These are phyloP conservation scores for Chytriomyces sp. DNA, from an alignment of 192 early-diverging fungal species.

Conservation along the genomic window DNA sequence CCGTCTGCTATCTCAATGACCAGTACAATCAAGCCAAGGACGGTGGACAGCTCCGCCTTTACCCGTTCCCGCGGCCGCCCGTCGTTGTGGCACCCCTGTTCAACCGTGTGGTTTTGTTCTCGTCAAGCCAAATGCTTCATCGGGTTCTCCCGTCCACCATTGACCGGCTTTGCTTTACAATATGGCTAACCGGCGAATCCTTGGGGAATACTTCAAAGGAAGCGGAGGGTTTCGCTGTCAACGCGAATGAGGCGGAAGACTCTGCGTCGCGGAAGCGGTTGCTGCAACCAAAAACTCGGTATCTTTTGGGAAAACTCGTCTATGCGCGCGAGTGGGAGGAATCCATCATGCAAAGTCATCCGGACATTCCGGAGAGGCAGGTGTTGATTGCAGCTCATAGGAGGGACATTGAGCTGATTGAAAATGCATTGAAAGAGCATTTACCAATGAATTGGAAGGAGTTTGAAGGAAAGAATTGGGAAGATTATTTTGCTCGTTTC, in stretches of 20 bases:
- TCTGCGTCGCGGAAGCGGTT: not conserved
- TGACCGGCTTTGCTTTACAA: slow-evolving; percentile 17
- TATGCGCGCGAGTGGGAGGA: slow-evolving; percentile 6
- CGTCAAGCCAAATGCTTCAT: not conserved
- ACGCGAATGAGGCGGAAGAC: not conserved
- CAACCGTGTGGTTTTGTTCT: slow-evolving; percentile 5
- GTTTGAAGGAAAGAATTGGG: not conserved
- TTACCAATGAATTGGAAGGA: not conserved
- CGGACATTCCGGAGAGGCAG: not conserved
- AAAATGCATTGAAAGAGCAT: not conserved
- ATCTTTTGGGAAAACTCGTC: not conserved
- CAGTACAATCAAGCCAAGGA: not conserved
- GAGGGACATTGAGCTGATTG: not conserved
- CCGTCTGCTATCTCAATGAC: slow-evolving; percentile 10
- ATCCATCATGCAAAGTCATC: not conserved
- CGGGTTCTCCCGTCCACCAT: slow-evolving; percentile 1
- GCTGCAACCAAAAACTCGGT: not conserved
- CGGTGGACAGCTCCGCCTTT: not conserved
- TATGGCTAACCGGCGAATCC: not conserved
- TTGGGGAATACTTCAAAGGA: not conserved
- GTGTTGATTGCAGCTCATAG: not conserved
- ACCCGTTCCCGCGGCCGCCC: not conserved
- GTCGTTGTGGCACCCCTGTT: not conserved
- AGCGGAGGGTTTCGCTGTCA: not conserved
- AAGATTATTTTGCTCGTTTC: not conserved